Percentiles rank a stretch among this genome's conserved stretches.
Conservation (phyloP, 31 red algal species). For the Porphyra umbilicalis region DNA sequence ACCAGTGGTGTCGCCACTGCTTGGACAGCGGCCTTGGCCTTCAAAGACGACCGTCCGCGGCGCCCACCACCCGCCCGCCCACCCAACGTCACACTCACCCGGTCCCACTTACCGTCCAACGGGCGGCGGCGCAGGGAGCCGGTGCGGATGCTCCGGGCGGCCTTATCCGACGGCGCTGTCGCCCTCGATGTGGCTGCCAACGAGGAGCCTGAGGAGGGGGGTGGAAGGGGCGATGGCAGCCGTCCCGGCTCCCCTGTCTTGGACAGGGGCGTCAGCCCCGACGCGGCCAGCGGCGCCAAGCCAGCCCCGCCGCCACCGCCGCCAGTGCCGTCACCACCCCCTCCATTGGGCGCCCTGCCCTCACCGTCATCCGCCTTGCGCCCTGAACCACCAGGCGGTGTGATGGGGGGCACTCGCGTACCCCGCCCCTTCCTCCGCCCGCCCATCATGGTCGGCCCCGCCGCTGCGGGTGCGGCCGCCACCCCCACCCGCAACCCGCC, state of each 20-base stretch:
- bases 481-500: too few relatives aligned
- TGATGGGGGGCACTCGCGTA: neutral
- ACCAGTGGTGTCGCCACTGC: too few relatives aligned
- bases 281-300: too few relatives aligned
- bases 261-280: too few relatives aligned
- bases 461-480: too few relatives aligned
- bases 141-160: neutral
- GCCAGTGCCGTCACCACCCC: neutral
- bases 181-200: too few relatives aligned
- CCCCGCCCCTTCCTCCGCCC: neutral
- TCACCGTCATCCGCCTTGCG: neutral
- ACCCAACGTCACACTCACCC: neutral
- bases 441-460: neutral
- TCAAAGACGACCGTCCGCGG: too few relatives aligned
- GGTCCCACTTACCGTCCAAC: neutral
- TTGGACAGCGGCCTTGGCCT: too few relatives aligned
- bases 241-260: too few relatives aligned
- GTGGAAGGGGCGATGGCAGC: too few relatives aligned
- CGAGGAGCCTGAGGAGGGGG: too few relatives aligned
- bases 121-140: neutral
- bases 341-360: neutral
- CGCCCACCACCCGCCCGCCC: neutral
- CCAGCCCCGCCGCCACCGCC: neutral
- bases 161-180: neutral
- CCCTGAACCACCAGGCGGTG: neutral